Conservation (phyloP, 2,329 filamentous ascomycete species). For the Dendryphion nanum region DNA sequence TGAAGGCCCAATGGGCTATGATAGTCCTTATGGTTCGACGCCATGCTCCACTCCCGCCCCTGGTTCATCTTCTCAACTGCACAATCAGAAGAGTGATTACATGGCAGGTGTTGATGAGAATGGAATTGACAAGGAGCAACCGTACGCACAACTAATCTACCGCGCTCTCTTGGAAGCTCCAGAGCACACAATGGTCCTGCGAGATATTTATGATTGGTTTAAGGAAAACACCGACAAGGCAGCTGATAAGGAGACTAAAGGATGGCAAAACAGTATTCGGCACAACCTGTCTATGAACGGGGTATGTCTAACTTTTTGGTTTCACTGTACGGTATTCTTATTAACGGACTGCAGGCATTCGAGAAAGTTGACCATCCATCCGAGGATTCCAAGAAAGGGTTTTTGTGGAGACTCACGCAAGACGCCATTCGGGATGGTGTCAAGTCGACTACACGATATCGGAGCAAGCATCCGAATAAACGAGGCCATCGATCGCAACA, state of each 20-base stretch:
- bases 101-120: too few relatives aligned
- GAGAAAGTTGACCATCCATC: constrained; percentile 50
- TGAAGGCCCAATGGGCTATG: constrained; percentile 17
- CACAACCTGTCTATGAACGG: constrained; percentile 96
- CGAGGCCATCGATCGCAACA: constrained; percentile 16
- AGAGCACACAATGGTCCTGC: constrained; percentile 69
- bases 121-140: constrained; percentile 55
- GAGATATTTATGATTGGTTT: constrained; percentile 92
- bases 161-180: constrained; percentile 68
- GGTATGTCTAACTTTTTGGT: constrained; percentile 52
- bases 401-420: constrained; percentile 73
- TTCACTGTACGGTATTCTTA: constrained; percentile 2
- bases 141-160: constrained; percentile 82
- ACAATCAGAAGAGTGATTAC: too few relatives aligned
- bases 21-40: constrained; percentile 18
- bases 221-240: constrained; percentile 75
- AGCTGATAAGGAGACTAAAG: constrained; percentile 54
- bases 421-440: constrained; percentile 71
- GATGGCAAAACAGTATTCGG: constrained; percentile 94
- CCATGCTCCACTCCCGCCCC: constrained; percentile 22
- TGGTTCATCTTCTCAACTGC: constrained; percentile 4
- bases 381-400: constrained; percentile 63
- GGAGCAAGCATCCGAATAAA: constrained; percentile 47
- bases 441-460: constrained; percentile 72
- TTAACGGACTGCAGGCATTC: constrained; percentile 50